Conservation (phyloP, 768 basidiomycete genomes). For the Psilocybe cubensis region DNA sequence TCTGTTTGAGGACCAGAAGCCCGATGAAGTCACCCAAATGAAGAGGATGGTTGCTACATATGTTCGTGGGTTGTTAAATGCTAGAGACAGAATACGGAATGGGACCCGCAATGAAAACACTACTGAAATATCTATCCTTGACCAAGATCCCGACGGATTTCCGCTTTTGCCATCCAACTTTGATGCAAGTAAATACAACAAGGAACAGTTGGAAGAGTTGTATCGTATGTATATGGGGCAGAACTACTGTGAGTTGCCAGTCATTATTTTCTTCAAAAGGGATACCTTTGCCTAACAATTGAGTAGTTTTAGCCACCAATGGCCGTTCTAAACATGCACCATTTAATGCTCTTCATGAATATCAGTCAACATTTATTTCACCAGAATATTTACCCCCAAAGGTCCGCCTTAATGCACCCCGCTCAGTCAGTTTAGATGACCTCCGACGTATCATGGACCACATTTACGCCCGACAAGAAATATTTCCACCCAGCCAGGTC, state of each 20-base stretch:
- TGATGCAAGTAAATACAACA: neutral
- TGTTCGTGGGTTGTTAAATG: neutral
- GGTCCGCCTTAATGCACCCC: neutral
- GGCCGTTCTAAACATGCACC: neutral
- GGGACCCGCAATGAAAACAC: neutral
- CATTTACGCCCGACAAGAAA: neutral
- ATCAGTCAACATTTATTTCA: neutral
- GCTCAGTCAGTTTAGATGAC: neutral
- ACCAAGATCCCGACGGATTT: neutral
- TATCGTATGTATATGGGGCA: neutral
- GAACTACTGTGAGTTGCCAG: neutral
- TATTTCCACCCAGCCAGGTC: neutral
- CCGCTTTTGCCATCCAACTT: neutral
- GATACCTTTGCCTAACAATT: no score
- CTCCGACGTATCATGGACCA: neutral
- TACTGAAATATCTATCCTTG: neutral
- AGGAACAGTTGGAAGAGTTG: neutral
- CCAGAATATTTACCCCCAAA: neutral
- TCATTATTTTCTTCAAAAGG: neutral
- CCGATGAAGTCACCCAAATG: neutral
- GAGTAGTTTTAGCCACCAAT: neutral
- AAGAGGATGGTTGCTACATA: neutral
- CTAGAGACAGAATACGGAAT: neutral
- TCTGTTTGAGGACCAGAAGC: neutral
- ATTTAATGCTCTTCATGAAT: no score